phyloP scores from a whole-genome alignment of 306 rosid species.

The Gastrolobium bilobum region DNA sequence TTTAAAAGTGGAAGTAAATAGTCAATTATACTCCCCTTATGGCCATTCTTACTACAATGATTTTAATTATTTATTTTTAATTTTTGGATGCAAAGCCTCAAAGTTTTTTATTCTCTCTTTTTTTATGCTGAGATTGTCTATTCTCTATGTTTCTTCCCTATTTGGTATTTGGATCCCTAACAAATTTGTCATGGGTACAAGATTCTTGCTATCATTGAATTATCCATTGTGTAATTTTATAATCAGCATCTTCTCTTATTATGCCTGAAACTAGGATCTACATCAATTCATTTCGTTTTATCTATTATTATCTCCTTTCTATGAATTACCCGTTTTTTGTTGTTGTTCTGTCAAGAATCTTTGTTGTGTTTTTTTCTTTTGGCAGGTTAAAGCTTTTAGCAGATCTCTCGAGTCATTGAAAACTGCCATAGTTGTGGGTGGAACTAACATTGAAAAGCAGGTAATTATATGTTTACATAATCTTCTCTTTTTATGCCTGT shows the following conservation, averaged over 20 bases:
- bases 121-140: conserved; percentile 3
- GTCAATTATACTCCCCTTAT: not conserved
- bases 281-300: conserved; percentile 1
- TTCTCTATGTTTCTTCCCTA: conserved; percentile 11
- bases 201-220: conserved; percentile 28
- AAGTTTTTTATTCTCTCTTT: conserved; percentile 33
- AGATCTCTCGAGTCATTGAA: conserved; percentile 76
- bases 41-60: not conserved
- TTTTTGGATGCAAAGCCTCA: conserved; percentile 19
- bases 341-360: conserved; percentile 39
- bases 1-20: conserved; percentile 8
- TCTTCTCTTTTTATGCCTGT: conserved; percentile 7
- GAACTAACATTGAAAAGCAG: conserved; percentile 87
- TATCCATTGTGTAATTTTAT: conserved; percentile 17
- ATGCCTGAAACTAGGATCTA: not conserved
- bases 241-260: conserved; percentile 18
- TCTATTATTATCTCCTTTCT: conserved; percentile 5
- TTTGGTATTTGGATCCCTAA: conserved; percentile 7
- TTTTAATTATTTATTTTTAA: not conserved
- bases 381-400: conserved; percentile 90
- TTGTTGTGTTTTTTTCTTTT: conserved; percentile 44
- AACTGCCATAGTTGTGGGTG: conserved; percentile 92
- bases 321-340: not conserved
- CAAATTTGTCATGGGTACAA: conserved; percentile 8
- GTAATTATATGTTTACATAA: conserved; percentile 54